Percentiles rank a stretch among this genome's conserved stretches.
Conservation (phyloP, 1,284 basidiomycete genomes). For the Marasmius oreades region DNA sequence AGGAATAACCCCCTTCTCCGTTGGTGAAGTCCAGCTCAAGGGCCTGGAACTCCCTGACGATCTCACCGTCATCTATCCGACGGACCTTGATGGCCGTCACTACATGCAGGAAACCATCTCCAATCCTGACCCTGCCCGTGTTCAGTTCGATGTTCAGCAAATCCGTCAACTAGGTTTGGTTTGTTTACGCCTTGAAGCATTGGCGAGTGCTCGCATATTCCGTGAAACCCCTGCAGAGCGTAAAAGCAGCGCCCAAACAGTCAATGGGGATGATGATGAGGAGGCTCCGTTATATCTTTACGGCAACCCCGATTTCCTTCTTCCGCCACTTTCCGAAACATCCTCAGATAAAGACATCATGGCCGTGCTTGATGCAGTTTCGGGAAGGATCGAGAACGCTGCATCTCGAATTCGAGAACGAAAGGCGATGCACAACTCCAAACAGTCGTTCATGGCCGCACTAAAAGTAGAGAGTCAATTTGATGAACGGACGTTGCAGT, state of each 20-base stretch:
- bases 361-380: conserved; percentile 71
- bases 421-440: conserved; percentile 24
- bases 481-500: conserved; percentile 46
- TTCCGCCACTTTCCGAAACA: conserved; percentile 72
- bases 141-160: conserved; percentile 74
- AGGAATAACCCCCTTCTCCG: conserved; percentile 69
- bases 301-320: conserved; percentile 61
- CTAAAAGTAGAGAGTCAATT: conserved; percentile 30
- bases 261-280: conserved; percentile 30
- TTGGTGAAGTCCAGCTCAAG: conserved; percentile 93
- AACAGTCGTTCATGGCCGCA: conserved; percentile 24
- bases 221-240: conserved; percentile 38
- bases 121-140: conserved; percentile 46
- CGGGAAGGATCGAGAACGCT: conserved; percentile 81
- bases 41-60: conserved; percentile 90
- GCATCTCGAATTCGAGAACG: conserved; percentile 48
- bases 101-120: conserved; percentile 52
- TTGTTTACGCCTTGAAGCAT: conserved; percentile 81
- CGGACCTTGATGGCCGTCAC: conserved; percentile 71
- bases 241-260: conserved; percentile 45
- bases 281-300: conserved; percentile 39
- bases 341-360: conserved; percentile 77
- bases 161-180: conserved; percentile 76
- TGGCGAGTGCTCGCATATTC: conserved; percentile 68
- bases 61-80: conserved; percentile 84